Evolutionary conservation across 306 rosid species (phyloP), one percentile per base, ranked within the genome.

Genomic region (Cucumis melo): DNA sequence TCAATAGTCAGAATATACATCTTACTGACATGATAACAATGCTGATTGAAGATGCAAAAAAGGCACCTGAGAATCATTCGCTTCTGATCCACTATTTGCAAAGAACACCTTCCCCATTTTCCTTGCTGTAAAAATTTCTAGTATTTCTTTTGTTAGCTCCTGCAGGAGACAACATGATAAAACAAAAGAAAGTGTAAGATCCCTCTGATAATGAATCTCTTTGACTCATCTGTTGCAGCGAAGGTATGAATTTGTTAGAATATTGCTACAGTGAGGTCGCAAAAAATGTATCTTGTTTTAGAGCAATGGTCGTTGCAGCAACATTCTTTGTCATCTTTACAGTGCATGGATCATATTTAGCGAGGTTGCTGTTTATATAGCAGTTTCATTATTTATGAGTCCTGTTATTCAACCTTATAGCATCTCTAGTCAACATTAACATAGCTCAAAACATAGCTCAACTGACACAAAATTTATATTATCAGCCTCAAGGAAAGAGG

Each of bases 1-100:
- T 41, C 74, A 9, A 7, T 42, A 5, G n/a, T 44, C 50, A 50
- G 55, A 50, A 50, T 50, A 14, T 50, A 5, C 50, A 44, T 2
- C 14, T 16, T 20, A 41, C 78, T 73, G 72, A 79, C 75, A 24
- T 41, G 17, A 9, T 68, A 77, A 44, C 62, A 80, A 78, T 75
- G 75, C 56, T 75, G 66, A 78, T 75, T 79, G 75, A 48, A 65
- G 36, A 73, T 48, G 34, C 71, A 77, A 55, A 56, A 75, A 55
- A 42, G 74, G 59, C 71, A 94, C 98, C 97, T 95, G 99, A 78
- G 99, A 83, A 80, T 95, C 99, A 78, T 95, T 95, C 83, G 99
- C 97, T 85, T 95, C 99, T 36, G 99, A 95, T 68, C 99, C 98
- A 74, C 98, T 92, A 78, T 92, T 92, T 64, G 87, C 87, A 74